Evolutionary conservation across 2,329 filamentous ascomycete species (phyloP).

Genomic region (Cryphonectria nitschkei): DNA sequence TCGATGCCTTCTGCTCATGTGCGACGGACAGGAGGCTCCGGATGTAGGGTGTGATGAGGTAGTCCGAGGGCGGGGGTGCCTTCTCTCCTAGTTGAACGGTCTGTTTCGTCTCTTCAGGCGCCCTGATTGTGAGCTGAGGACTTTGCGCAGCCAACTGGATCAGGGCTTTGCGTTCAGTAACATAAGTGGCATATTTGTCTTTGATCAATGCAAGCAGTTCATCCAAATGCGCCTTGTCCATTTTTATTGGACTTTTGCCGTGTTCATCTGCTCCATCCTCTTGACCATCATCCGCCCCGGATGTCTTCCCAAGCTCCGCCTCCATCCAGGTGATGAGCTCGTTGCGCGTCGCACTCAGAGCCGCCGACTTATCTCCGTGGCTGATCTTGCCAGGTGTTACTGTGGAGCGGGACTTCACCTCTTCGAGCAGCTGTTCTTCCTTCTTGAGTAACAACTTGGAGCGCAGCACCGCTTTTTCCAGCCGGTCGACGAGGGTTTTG

Average conservation of each 20-base stretch:
- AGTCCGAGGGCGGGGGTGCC: conserved; percentile 36
- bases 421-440: conserved; percentile 59
- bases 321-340: conserved; percentile 70
- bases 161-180: conserved; percentile 52
- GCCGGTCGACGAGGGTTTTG: conserved; percentile 50
- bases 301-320: conserved; percentile 59
- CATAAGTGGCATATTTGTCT: conserved; percentile 58
- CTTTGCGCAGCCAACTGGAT: conserved; percentile 45
- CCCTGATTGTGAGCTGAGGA: conserved; percentile 36
- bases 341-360: conserved; percentile 59
- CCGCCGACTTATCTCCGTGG: conserved; percentile 50
- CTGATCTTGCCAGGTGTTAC: conserved; percentile 42
- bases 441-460: conserved; percentile 60
- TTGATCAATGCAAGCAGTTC: conserved; percentile 52
- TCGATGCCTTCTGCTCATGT: conserved; percentile 59
- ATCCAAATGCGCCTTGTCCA: conserved; percentile 40
- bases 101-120: conserved; percentile 21
- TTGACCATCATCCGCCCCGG: conserved; percentile 33
- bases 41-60: conserved; percentile 61
- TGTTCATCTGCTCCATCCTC: conserved; percentile 32
- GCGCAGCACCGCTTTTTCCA: conserved; percentile 63
- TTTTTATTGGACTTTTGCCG: conserved; percentile 9
- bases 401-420: conserved; percentile 46
- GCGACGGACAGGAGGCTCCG: conserved; percentile 56
- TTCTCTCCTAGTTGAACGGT: neutral